Evolutionary conservation across 768 basidiomycete species (phyloP), one percentile per base, ranked within the genome.

Genomic region (Kwoniella heveanensis): DNA sequence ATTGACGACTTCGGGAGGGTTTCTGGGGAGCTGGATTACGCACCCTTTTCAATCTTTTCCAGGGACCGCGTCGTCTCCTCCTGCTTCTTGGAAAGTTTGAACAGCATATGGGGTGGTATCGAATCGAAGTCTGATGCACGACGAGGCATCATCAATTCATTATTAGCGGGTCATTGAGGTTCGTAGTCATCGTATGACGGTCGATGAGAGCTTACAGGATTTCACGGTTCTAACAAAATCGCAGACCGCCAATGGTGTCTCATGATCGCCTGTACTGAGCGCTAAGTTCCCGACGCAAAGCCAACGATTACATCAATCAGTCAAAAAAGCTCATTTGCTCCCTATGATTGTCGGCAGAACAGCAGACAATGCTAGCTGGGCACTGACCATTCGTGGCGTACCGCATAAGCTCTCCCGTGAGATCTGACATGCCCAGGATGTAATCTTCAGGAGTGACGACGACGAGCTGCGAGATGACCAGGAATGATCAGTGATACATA

Each of bases 391-490:
- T 90, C 64, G 97, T 95, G 12, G 92, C 92, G 67, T 88, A 89
- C 32, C 95, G 86, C 96, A 98, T 97, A 25, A 98, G 85, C 80
- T 99, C 96, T 48, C 96, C 96, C 0, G 92, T 96, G 22, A 99
- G 84, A 80, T 99, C 96, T 7, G 91, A 90, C 27, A 98, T 81
- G 5, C 96, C 96, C 2, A 97, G 85, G 15, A 97, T 82, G 75
- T 96, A 98, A 76, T 98, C 94, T 44, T 89, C 87, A 32, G 86
- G 76, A 9, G 91, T 84, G 30, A 94, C 76, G 2, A 87, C 85
- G 70, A 93, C 89, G 67, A 85, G 89, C 93, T 95, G 66, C 29
- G n/a, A 19, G 5, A 26, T 3, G 22, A 17, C 30, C 27, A 21
- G 26, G 22, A 58, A 29, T 6, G 29, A 27, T 29, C 46, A 25